These are phyloP conservation scores for Trametes villosa DNA, from an alignment of 768 basidiomycete species.

Conservation along the genomic window DNA sequence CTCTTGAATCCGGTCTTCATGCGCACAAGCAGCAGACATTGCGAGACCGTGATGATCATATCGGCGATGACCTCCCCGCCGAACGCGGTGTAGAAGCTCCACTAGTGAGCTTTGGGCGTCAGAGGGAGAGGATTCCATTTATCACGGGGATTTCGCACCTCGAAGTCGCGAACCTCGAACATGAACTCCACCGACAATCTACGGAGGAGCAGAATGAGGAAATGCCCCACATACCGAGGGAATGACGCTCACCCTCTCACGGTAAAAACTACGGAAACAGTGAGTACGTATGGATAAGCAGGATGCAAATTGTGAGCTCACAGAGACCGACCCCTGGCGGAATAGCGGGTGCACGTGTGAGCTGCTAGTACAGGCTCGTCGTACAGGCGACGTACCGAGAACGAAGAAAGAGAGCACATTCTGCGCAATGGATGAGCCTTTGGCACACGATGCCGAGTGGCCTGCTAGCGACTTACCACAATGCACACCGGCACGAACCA, in stretches of 20 bases:
- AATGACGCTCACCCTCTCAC: background rate
- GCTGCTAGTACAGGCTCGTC: background rate
- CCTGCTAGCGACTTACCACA: slow-evolving; percentile 12
- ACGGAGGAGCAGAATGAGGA: background rate
- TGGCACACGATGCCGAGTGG: background rate
- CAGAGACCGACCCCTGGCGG: slow-evolving; percentile 3
- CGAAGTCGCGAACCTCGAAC: slow-evolving; percentile 4
- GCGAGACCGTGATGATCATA: slow-evolving; percentile 19
- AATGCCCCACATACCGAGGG: background rate
- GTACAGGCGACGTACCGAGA: slow-evolving; percentile 1
- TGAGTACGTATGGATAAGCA: background rate
- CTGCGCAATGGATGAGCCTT: background rate
- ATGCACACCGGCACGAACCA: slow-evolving; percentile 11
- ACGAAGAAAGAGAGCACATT: slow-evolving; percentile 1
- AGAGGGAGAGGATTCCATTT: background rate
- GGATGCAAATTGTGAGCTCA: background rate
- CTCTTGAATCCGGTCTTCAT: slow-evolving; percentile 20
- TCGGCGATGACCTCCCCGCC: slow-evolving; percentile 18
- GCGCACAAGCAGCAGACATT: slow-evolving; percentile 16
- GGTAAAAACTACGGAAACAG: background rate
- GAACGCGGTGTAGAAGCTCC: slow-evolving; percentile 28
- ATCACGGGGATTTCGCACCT: background rate
- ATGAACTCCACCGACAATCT: background rate
- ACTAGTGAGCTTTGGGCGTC: slow-evolving; percentile 4
- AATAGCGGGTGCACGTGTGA: background rate